Evolutionary conservation across 1,139 yeast genomes (phyloP).

Genomic region (Zhuliangozyma parablackwelliae): DNA sequence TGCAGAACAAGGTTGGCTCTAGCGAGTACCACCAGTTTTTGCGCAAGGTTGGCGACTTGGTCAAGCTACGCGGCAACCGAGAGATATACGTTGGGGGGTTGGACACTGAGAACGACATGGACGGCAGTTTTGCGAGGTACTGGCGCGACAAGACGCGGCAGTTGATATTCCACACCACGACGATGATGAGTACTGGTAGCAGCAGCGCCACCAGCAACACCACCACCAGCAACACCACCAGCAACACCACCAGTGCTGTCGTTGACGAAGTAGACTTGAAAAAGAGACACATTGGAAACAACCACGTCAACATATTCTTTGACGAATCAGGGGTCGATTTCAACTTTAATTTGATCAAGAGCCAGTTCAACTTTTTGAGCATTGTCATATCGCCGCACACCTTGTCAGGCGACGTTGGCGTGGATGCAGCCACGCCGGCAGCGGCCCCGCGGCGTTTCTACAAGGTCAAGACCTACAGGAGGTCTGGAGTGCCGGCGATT

Average conservation of each 20-base stretch:
- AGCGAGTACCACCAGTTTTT: conserved; percentile 56
- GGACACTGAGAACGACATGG: conserved; percentile 62
- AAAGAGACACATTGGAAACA: conserved; percentile 83
- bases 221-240: conserved; percentile 62
- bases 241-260: conserved; percentile 15
- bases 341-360: conserved; percentile 65
- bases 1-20: conserved; percentile 66
- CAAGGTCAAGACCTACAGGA: conserved; percentile 59
- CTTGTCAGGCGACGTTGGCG: conserved; percentile 5
- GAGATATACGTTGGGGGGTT: conserved; percentile 74
- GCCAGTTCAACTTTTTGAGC: conserved; percentile 80
- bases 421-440: neutral
- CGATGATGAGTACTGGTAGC: conserved; percentile 64
- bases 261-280: conserved; percentile 43
- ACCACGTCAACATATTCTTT: conserved; percentile 74
- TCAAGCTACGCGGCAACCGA: conserved; percentile 50
- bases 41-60: conserved; percentile 52
- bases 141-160: conserved; percentile 74
- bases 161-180: conserved; percentile 71
- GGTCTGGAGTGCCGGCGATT: conserved; percentile 70
- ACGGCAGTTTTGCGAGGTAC: conserved; percentile 72
- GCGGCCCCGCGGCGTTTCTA: conserved; percentile 25
- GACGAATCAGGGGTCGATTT: conserved; percentile 66
- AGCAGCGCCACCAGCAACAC: conserved; percentile 44
- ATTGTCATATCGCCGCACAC: conserved; percentile 72